phyloP scores from a whole-genome alignment of 2,329 filamentous ascomycete genomes.

The Ambrosiella cleistominuta region DNA sequence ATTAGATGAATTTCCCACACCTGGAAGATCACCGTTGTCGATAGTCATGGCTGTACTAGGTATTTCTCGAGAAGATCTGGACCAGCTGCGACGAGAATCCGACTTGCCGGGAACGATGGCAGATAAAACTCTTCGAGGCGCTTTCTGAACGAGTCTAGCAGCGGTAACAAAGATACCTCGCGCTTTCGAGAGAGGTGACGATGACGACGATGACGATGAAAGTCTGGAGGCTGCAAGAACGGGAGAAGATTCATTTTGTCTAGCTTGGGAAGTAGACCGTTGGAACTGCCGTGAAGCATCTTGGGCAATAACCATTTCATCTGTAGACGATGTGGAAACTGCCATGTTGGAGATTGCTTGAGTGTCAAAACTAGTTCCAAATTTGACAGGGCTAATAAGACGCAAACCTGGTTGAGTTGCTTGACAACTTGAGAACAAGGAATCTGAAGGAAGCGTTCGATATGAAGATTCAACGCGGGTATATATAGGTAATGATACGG shows the following conservation, averaged over 20 bases:
- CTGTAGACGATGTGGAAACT: slow-evolving; percentile 7
- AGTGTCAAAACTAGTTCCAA: not conserved
- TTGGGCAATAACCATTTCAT: slow-evolving; percentile 6
- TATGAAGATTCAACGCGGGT: too few relatives aligned
- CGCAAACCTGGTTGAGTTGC: too few relatives aligned
- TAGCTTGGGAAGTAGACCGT: not conserved
- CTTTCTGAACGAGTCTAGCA: slow-evolving; percentile 11
- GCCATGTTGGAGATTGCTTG: slow-evolving; percentile 7
- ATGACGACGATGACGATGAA: slow-evolving; percentile 5
- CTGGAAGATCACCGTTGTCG: not conserved
- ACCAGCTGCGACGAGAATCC: not conserved
- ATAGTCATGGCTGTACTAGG: not conserved
- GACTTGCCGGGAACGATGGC: slow-evolving; percentile 6
- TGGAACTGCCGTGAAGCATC: slow-evolving; percentile 3
- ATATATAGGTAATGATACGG: too few relatives aligned
- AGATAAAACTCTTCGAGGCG: slow-evolving; percentile 11
- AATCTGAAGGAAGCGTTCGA: too few relatives aligned
- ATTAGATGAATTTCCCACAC: not conserved
- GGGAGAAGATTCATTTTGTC: slow-evolving; percentile 1
- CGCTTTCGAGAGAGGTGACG: slow-evolving; percentile 8
- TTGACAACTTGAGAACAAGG: too few relatives aligned
- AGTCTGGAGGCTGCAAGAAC: not conserved
- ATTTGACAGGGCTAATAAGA: not conserved
- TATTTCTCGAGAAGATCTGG: not conserved
- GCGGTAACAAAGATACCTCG: slow-evolving; percentile 8